These are phyloP conservation scores for Brassica cretica DNA, from an alignment of 345 rosid species.

Conservation along the genomic window DNA sequence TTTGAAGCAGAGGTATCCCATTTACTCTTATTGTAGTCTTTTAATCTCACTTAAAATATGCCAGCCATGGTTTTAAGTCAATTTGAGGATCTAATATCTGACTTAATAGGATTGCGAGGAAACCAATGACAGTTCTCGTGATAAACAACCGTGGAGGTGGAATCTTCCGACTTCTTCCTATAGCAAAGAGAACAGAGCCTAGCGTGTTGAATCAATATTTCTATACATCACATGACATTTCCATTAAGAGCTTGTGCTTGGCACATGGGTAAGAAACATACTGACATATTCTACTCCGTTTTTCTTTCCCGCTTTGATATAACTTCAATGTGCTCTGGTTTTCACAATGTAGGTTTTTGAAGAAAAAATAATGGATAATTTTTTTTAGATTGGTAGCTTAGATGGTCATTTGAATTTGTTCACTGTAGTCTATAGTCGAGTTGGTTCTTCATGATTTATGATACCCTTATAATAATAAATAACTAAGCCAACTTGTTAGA, in stretches of 20 bases:
- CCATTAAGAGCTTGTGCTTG: constrained; percentile 66
- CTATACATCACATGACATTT: constrained; percentile 81
- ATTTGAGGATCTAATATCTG: not conserved
- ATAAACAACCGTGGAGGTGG: constrained; percentile 97
- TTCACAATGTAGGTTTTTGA: constrained; percentile 7
- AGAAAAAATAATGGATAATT: not conserved
- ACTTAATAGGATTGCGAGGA: constrained; percentile 55
- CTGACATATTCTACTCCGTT: not conserved
- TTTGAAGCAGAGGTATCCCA: constrained; percentile 65
- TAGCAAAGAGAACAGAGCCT: constrained; percentile 71
- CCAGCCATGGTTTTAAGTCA: not conserved
- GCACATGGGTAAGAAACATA: constrained; percentile 78
- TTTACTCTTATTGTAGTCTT: constrained; percentile 4
- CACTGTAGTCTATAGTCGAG: not conserved
- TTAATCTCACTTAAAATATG: not conserved
- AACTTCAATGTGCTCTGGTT: constrained; percentile 11
- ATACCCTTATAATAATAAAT: not conserved
- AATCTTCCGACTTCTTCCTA: constrained; percentile 93
- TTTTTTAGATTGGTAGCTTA: constrained; percentile 3
- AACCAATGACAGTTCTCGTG: constrained; percentile 84
- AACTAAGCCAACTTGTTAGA: constrained; percentile 26
- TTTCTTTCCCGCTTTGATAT: constrained; percentile 16
- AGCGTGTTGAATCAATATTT: constrained; percentile 68
- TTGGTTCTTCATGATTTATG: constrained; percentile 3
- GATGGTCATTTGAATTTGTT: constrained; percentile 13